Evolutionary conservation across 176 grass and related monocot species (phyloP), one percentile per base, ranked within the genome.

Genomic region (Hordeum marinum): DNA sequence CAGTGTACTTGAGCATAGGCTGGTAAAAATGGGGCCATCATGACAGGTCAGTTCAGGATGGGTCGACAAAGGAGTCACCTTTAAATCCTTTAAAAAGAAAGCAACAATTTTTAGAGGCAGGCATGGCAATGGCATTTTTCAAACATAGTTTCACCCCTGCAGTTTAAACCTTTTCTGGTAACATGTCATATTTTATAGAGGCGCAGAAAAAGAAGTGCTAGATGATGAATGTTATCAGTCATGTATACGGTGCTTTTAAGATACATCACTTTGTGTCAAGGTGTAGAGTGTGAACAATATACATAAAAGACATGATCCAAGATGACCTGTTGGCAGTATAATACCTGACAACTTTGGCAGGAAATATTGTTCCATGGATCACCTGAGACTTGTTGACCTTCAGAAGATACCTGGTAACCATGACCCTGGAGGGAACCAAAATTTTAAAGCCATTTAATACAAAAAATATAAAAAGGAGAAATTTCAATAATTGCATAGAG

Each of bases 361-460:
- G 96, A 94, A 80, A 98, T 98, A 76, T 95, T 98, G 83, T 90
- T 87, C 93, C 96, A 98, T 82, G 83, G 66, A 93, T 87, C 76
- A 81, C 70, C 17, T 21, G 86, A 50, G 35, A 98, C 86, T 80
- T 76, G 35, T 39, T 78, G 46, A 3, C 96, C 96, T 77, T 90
- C 77, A 78, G 92, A 40, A 29, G 63, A 98, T 42, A 90, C 72
- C 32, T 95, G 68, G 87, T 92, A 95, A 81, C 96, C 93, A 94
- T 84, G 87, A 79, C 96, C 96, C 96, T 98, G 39, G 4, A 85
- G 27, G 13, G 62, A 54, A 81, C 15, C 9, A 40, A 75, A 85
- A 57, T 35, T 78, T 92, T 29, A 69, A 40, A 84, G 4, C 7
- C 76, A 80, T 60, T 11, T 76, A 60, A 59, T 26, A 68, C 26